Evolutionary conservation across 2,329 filamentous ascomycete species (phyloP), one percentile per base, ranked within the genome.

Genomic region (Chaetomium sp.): DNA sequence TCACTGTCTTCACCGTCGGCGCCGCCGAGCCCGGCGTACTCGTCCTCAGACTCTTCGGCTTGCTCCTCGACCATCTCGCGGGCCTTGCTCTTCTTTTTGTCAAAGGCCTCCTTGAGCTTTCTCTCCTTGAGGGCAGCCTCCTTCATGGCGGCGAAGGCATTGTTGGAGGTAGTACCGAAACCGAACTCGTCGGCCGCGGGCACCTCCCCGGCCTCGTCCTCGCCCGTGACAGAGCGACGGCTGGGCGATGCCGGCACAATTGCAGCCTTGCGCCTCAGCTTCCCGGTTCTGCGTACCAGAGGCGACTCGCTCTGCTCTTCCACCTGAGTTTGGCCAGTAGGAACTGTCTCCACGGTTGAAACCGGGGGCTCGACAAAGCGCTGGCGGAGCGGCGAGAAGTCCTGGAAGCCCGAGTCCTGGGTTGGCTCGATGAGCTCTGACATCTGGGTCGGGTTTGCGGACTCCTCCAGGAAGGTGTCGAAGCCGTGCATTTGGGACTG

Each of bases 1-100:
- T 93, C 90, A 51, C 85, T 89, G 69, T 94, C 92, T 70, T 98
- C 94, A 66, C 94, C 93, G 76, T 93, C 94, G 12, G 82, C 90
- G 68, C 95, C 95, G 70, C 95, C 95, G 10, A 99, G 82, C 4
- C 95, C 95, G 47, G 93, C 94, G 75, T 98, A 99, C 76, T 99
- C 95, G 75, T 99, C 95, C 74, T 99, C 96, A 0, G 95, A 99
- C 78, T 99, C 95, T 72, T 97, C 92, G 66, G 95, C 94, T 74
- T 96, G 93, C 70, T 97, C 95, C 69, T 98, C 87, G 45, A 99
- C 83, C 84, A 97, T 91, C 27, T 90, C 88, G 72, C 88, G 93
- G 0, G 93, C 94, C 74, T 91, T 89, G 78, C 92, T 96, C 75
- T 90, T 93, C 77, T 92, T 93, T 77, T 90, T 91, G 78, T 97